Evolutionary conservation across 768 basidiomycete species (phyloP).

Genomic region (Crassisporium funariophilum): DNA sequence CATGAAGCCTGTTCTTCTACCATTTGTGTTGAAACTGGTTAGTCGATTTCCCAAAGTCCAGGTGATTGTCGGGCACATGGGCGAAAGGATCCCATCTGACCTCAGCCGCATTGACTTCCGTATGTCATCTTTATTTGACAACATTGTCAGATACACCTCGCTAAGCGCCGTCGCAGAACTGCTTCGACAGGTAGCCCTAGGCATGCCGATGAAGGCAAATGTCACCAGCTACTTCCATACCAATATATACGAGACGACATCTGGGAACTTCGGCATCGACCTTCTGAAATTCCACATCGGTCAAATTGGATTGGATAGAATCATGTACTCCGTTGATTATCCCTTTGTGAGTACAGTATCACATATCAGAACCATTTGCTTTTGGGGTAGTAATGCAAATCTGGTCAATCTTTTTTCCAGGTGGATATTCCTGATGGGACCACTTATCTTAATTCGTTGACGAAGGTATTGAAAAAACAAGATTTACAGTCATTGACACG

Average conservation of each 20-base stretch:
- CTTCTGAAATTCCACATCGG: constrained; percentile 40
- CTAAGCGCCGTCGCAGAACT: constrained; percentile 29
- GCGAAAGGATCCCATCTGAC: constrained; percentile 45
- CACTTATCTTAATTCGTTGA: constrained; percentile 28
- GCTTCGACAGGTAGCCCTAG: constrained; percentile 23
- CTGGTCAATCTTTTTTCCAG: constrained; percentile 7
- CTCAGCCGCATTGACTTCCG: constrained; percentile 41
- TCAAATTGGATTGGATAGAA: constrained; percentile 42
- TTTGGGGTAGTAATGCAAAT: neutral
- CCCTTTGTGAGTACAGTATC: constrained; percentile 28
- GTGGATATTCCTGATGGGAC: constrained; percentile 22
- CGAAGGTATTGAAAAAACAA: constrained; percentile 15
- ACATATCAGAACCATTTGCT: neutral
- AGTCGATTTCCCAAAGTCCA: constrained; percentile 45
- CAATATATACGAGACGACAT: constrained; percentile 42
- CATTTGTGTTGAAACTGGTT: neutral
- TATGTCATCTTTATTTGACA: constrained; percentile 16
- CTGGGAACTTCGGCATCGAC: constrained; percentile 42
- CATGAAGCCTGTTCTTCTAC: neutral
- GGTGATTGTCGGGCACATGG: constrained; percentile 45
- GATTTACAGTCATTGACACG: constrained; percentile 29
- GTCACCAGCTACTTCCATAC: constrained; percentile 39
- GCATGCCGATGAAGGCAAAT: constrained; percentile 41
- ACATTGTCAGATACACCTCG: neutral
- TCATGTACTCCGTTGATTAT: constrained; percentile 44